Base-by-base conservation (phyloP, 1,284 basidiomycete genomes). In the Naganishia liquefaciens region DNA sequence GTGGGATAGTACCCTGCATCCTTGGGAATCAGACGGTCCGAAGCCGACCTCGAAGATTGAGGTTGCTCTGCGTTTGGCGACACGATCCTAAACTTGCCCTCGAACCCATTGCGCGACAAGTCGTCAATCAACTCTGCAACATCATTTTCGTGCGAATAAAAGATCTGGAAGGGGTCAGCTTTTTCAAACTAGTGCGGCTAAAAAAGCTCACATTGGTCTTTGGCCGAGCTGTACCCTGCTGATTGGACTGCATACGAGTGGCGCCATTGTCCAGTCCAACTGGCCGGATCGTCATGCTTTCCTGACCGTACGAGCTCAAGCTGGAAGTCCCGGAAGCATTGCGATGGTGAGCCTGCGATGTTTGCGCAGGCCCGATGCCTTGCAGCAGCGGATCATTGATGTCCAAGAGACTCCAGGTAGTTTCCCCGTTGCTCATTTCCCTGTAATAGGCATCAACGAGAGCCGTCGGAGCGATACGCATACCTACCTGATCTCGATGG, bases 381-480 rank as follows among this genome's bases (percentile, higher is more conserved):
- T 33, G 46, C 21, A 50, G 21, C 15, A 40, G 11, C 10, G 57
- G 57, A 9, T 61, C 50, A 30, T 52, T 44, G 3, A 42, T 30
- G n/a, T 62, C 64, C 15, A 66, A 43, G n/a, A 66, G n/a, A 21
- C 64, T 53, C 64, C 64, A 66, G 2, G 50, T 57, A 37, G 60
- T 60, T n/a, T 66, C 49, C 11, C 64, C 64, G 52, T 66, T 60
- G 44, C 60, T 62, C 64, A 66, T 62, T 40, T 66, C 64, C 15
- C 64, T 66, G 57, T n/a, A 39, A 39, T 11, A 33, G n/a, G 19
- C 52, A 40, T 51, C 27, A 54, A 11, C 11, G 10, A 9, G 2
- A 30, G 9, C 23, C 27, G 10, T 54, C 37, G 21, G 30, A n/a
- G 5, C 33, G 53, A 44, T 9, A n/a, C 5, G 4, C 19, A n/a